Evolutionary conservation across 192 early-diverging fungal species (phyloP), one percentile per base, ranked within the genome.

Genomic region (Coemansia sp.): DNA sequence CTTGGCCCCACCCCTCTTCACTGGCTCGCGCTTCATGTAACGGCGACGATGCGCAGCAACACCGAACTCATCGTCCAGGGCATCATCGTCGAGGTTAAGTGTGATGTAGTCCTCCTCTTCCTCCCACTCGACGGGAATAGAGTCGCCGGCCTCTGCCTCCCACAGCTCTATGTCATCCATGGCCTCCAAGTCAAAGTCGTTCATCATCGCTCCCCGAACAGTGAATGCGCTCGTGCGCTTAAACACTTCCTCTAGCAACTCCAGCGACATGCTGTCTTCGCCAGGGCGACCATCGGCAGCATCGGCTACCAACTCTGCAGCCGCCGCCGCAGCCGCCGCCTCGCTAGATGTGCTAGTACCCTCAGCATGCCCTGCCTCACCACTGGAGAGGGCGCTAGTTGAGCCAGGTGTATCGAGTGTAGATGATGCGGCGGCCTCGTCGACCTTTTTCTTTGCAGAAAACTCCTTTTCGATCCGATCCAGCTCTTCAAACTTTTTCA

Each of bases 401-500:
- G 67, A 58, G 10, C 55, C 67, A 12, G 67, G 62, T 12, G 69
- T 46, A 10, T 53, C 61, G 22, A 65, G 60, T 27, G 50, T 42
- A 13, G 72, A 64, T 24, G 60, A 58, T 44, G 41, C 27, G 11
- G 66, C 40, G 8, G 51, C 61, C 38, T 62, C 78, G 15, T 50
- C 58, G 53, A 24, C 36, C 38, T 64, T 75, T 46, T 78, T 83
- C 62, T 77, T 77, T 22, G 72, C 72, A 1, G 82, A 88, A 72
- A 94, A 86, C 77, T 97, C 94, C 70, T 87, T 82, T 69, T 95
- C 88, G 77, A 96, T 93, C 4, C 89, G 84, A 62, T 97, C 96
- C 19, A 98, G 87, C 76, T 96, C 94, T 73, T 96, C 91, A 78
- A 98, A 98, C 83, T 98, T 98, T 73, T 94, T 93, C 96, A 98